phyloP scores from a whole-genome alignment of 2,329 filamentous ascomycete species.

The Bipolaris gigantea region DNA sequence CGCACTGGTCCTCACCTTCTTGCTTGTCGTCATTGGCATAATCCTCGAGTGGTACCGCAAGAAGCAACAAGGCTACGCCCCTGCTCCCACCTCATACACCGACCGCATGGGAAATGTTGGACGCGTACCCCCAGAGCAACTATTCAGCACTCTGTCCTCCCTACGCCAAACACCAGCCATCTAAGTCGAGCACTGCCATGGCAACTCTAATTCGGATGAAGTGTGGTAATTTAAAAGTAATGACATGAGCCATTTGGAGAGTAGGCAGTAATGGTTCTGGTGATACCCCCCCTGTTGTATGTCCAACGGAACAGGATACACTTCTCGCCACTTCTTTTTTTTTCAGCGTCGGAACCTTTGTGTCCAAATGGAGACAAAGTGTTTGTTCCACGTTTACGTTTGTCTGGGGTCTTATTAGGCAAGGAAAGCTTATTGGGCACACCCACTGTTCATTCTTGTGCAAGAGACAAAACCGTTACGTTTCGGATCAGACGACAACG shows the following conservation, averaged over 20 bases:
- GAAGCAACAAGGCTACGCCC: constrained; percentile 76
- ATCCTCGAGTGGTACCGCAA: constrained; percentile 74
- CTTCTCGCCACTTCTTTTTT: neutral
- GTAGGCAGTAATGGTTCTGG: neutral
- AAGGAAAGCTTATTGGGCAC: neutral
- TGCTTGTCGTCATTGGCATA: constrained; percentile 75
- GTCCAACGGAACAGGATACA: neutral
- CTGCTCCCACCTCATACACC: constrained; percentile 64
- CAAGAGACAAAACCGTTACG: neutral
- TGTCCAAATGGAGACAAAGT: neutral
- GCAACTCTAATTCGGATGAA: neutral
- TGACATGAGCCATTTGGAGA: neutral
- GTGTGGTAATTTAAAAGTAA: neutral
- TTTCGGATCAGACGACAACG: neutral
- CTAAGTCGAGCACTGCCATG: constrained; percentile 11
- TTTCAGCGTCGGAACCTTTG: neutral
- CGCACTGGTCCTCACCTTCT: constrained; percentile 73
- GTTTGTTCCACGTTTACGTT: neutral
- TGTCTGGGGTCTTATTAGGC: neutral
- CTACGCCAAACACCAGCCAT: constrained; percentile 39
- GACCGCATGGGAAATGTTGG: constrained; percentile 53
- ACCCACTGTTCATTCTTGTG: neutral
- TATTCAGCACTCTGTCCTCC: constrained; percentile 42
- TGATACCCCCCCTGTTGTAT: neutral
- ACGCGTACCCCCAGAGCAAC: constrained; percentile 54